Base-by-base conservation (phyloP, 108 stramenopile genomes). In the Pseudonitzschia multistriata region DNA sequence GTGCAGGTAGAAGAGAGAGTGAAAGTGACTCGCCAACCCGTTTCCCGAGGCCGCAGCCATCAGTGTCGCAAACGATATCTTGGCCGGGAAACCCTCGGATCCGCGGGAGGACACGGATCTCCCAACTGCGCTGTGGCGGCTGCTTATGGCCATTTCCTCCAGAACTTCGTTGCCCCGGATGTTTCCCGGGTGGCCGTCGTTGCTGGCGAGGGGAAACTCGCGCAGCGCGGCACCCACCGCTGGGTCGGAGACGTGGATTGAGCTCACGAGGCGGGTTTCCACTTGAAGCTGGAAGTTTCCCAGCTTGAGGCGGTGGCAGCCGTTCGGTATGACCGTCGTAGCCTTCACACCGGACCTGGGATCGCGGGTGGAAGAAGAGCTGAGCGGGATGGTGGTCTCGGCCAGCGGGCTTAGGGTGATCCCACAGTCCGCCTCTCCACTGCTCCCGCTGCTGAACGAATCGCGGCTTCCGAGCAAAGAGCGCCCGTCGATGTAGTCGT, bases 291-390 rank as follows among this genome's bases (percentile, higher is more conserved):
- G 84, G 70, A 87, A 91, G 36, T 85, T 70, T 19, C 90, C 88
- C 19, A 94, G 73, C 62, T 84, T 88, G n/a, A 94, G 70, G 36
- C 90, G 67, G 45, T 94, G 93, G 34, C 73, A 67, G 33, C 86
- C 93, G 78, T 94, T 91, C 2, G 90, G 93, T 59, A 94, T 91
- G 24, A 91, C 66, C 22, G 88, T 91, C 24, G 84, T 79, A n/a
- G 84, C 82, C 67, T 82, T 74, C 28, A 49, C 73, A 11, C 85
- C 79, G 6, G 84, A 75, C 37, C 49, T 67, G 10, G 82, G 62
- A 54, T 90, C 88, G 25, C 83, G 83, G 14, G 78, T 59, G 0
- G 85, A 80, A 28, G 80, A 80, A 14, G 81, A 83, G 49, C 84
- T 87, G 28, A 94, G 72, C 19, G 90, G 93, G 27, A 94, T 85